Percentiles rank a stretch among this genome's conserved stretches.
Evolutionary conservation across 2,329 filamentous ascomycete species (phyloP).

Genomic region (Fusarium avenaceum): DNA sequence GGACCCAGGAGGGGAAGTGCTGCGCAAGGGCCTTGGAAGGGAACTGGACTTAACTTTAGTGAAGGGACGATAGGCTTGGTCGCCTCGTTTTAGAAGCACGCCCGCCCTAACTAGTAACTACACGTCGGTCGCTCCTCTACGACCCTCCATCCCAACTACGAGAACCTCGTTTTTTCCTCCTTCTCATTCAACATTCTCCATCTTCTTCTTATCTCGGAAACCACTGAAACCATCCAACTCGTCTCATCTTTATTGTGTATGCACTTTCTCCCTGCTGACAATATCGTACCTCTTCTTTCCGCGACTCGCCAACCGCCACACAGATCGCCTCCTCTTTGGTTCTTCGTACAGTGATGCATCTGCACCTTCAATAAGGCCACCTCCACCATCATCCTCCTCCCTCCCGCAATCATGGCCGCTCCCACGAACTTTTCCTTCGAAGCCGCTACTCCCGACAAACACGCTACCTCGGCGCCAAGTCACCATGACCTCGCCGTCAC

Average conservation of each 20-base stretch:
- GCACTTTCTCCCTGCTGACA: slow-evolving; percentile 8
- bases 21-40: slow-evolving; percentile 37
- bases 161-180: slow-evolving; percentile 39
- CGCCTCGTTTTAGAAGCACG: slow-evolving; percentile 49
- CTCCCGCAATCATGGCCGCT: slow-evolving; percentile 48
- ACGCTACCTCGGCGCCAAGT: slow-evolving; percentile 40
- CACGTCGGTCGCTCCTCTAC: slow-evolving; percentile 49
- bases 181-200: slow-evolving; percentile 13
- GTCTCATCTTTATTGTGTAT: slow-evolving; percentile 6
- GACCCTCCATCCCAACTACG: slow-evolving; percentile 20
- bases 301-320: slow-evolving; percentile 21
- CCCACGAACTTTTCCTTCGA: slow-evolving; percentile 41
- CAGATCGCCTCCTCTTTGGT: slow-evolving; percentile 36
- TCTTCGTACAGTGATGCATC: slow-evolving; percentile 47
- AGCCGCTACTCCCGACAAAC: slow-evolving; percentile 46
- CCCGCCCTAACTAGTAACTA: slow-evolving; percentile 42
- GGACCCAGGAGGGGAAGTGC: slow-evolving; percentile 34
- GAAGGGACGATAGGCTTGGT: slow-evolving; percentile 47
- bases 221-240: slow-evolving; percentile 6
- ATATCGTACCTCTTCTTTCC: slow-evolving; percentile 11
- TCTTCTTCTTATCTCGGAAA: slow-evolving; percentile 19
- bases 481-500: slow-evolving; percentile 46
- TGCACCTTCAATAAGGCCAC: slow-evolving; percentile 48
- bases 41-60: slow-evolving; percentile 24
- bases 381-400: slow-evolving; percentile 36